Conservation (phyloP, 1,284 basidiomycete genomes). For the Boletus semigastroideus region DNA sequence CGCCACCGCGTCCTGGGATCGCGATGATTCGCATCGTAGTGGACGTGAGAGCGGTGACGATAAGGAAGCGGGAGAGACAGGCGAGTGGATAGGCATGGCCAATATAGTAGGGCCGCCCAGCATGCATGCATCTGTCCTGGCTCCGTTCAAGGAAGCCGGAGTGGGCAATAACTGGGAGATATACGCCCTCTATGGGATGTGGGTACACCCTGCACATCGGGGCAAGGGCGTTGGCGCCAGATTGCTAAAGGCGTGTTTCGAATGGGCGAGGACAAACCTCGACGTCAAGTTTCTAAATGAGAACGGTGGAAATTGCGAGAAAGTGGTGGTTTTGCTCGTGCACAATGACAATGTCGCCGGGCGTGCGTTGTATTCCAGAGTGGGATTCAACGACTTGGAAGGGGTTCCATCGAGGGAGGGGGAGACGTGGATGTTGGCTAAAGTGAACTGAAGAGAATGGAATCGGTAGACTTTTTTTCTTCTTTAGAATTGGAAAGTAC, state of each 20-base stretch:
- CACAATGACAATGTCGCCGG: constrained; percentile 13
- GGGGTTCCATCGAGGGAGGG: constrained; percentile 9
- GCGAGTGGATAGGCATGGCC: constrained; percentile 35
- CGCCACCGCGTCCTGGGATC: constrained; percentile 10
- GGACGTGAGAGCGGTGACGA: neutral
- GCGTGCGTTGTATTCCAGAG: constrained; percentile 20
- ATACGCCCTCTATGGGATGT: constrained; percentile 36
- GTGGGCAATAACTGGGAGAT: constrained; percentile 18
- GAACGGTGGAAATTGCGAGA: constrained; percentile 6
- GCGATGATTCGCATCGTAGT: neutral
- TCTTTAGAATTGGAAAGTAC: neutral
- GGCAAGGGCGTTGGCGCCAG: constrained; percentile 31
- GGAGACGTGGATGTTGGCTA: constrained; percentile 23
- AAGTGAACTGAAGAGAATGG: constrained; percentile 6
- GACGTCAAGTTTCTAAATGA: constrained; percentile 9
- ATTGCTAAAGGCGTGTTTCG: constrained; percentile 20
- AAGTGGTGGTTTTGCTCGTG: constrained; percentile 20
- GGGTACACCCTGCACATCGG: constrained; percentile 38
- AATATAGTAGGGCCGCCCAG: constrained; percentile 31
- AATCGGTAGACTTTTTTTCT: neutral
- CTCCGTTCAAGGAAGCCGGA: constrained; percentile 14
- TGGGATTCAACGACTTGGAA: constrained; percentile 20
- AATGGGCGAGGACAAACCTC: constrained; percentile 23
- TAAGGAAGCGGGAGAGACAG: neutral
- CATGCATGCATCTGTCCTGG: constrained; percentile 12